phyloP scores from a whole-genome alignment of 495 filamentous ascomycete species.

The Tricharina praecox region DNA sequence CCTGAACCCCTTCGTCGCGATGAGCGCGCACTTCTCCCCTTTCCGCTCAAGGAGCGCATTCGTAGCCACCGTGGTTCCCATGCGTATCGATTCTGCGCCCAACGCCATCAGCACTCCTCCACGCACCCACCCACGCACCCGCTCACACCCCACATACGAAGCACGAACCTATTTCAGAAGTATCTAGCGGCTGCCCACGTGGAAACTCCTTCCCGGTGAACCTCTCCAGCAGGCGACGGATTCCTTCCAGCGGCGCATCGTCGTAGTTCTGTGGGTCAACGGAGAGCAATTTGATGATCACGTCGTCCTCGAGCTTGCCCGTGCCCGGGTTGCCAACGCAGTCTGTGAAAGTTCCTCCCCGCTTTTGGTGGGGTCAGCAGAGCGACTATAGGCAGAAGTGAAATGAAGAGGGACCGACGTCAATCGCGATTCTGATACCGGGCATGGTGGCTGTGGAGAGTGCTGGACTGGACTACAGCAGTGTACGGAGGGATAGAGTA shows the following conservation, averaged over 20 bases:
- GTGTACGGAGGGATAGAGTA: no score
- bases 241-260: constrained; percentile 81
- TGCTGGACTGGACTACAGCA: no score
- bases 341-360: constrained; percentile 58
- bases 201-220: constrained; percentile 62
- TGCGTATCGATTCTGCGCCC: constrained; percentile 66
- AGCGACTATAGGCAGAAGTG: not conserved
- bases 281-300: constrained; percentile 79
- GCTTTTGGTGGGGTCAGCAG: constrained; percentile 23
- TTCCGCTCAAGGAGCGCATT: constrained; percentile 85
- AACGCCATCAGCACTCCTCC: no score
- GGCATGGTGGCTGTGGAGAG: constrained; percentile 6
- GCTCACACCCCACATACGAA: no score
- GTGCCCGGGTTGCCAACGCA: constrained; percentile 48
- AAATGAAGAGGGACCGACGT: constrained; percentile 11
- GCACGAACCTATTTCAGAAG: constrained; percentile 55
- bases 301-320: constrained; percentile 44
- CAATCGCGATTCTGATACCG: constrained; percentile 27
- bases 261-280: constrained; percentile 77
- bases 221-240: constrained; percentile 70
- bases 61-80: constrained; percentile 82
- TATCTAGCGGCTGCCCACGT: constrained; percentile 66
- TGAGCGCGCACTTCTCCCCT: constrained; percentile 75
- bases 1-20: constrained; percentile 84
- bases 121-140: no score